Percentiles rank a stretch among this genome's conserved stretches.
Evolutionary conservation across 2,329 filamentous ascomycete genomes (phyloP).

Genomic region (Endoconidiophora polonica): DNA sequence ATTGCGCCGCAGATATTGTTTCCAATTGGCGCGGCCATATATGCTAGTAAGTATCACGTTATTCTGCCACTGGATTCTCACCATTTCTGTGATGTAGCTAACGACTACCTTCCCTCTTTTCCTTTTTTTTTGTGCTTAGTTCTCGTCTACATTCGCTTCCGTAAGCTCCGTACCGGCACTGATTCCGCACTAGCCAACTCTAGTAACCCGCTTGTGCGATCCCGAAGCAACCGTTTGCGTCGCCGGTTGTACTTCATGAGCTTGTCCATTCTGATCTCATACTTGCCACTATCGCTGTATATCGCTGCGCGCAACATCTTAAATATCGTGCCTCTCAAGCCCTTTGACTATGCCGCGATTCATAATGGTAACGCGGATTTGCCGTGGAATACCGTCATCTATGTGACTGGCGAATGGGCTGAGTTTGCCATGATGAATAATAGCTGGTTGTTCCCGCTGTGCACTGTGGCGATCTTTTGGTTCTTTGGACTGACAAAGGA

Average conservation of each 20-base stretch:
- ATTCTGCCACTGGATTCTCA: neutral
- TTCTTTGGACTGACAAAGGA: constrained; percentile 42
- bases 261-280: constrained; percentile 33
- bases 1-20: constrained; percentile 29
- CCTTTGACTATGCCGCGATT: constrained; percentile 27
- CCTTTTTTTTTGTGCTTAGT: constrained; percentile 18
- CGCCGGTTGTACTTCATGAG: constrained; percentile 40
- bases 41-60: constrained; percentile 27
- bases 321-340: constrained; percentile 16
- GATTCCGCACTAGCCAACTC: constrained; percentile 20
- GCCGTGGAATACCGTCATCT: constrained; percentile 33
- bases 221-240: constrained; percentile 26
- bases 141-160: constrained; percentile 32
- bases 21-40: constrained; percentile 27
- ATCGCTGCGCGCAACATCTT: constrained; percentile 27
- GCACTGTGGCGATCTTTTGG: constrained; percentile 30
- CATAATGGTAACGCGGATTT: constrained; percentile 20
- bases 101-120: neutral
- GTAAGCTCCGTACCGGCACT: constrained; percentile 27
- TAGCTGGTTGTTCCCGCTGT: constrained; percentile 32
- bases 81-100: neutral
- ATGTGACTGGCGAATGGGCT: constrained; percentile 24
- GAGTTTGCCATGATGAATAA: constrained; percentile 28
- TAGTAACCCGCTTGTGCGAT: constrained; percentile 8
- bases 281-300: constrained; percentile 30